These are phyloP conservation scores for Epichloe bromicola DNA, from an alignment of 2,329 filamentous ascomycete genomes.

Conservation along the genomic window DNA sequence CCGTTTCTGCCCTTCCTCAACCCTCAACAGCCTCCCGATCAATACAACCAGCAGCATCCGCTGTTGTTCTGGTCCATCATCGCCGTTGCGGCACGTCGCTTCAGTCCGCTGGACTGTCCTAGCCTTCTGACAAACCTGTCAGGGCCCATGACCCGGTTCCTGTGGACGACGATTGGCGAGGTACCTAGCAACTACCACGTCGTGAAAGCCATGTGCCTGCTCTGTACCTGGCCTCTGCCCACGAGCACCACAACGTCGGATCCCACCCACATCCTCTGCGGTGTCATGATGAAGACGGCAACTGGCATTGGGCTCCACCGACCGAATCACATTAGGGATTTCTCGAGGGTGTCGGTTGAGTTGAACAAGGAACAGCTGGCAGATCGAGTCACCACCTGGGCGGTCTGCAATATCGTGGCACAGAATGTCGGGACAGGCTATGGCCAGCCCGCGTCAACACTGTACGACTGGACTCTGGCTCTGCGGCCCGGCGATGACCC, in stretches of 20 bases:
- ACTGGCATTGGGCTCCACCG: slow-evolving; percentile 74
- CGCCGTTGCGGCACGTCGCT: slow-evolving; percentile 61
- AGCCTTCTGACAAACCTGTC: slow-evolving; percentile 55
- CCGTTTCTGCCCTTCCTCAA: slow-evolving; percentile 67
- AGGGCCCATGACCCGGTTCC: slow-evolving; percentile 52
- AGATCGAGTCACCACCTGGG: slow-evolving; percentile 70
- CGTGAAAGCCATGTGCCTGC: slow-evolving; percentile 66
- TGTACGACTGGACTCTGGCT: slow-evolving; percentile 63
- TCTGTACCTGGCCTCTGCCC: slow-evolving; percentile 73
- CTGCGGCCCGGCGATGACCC: slow-evolving; percentile 46
- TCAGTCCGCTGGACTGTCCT: slow-evolving; percentile 40
- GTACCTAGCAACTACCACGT: slow-evolving; percentile 69
- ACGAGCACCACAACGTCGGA: slow-evolving; percentile 72
- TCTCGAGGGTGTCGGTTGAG: slow-evolving; percentile 61
- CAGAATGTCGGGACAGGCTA: slow-evolving; percentile 75
- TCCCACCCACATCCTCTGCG: slow-evolving; percentile 68
- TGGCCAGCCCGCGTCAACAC: slow-evolving; percentile 65
- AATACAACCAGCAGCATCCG: slow-evolving; percentile 64
- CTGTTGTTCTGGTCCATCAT: slow-evolving; percentile 80
- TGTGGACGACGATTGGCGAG: slow-evolving; percentile 67
- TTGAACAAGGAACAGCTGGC: slow-evolving; percentile 67
- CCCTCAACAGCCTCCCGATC: slow-evolving; percentile 51
- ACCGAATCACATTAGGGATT: slow-evolving; percentile 72
- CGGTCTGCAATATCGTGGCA: slow-evolving; percentile 72
- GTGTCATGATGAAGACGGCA: slow-evolving; percentile 77